Percentiles rank a stretch among this genome's conserved stretches.
These are phyloP conservation scores for Fabrea salina DNA, from an alignment of 169 alveolate genomes.

Conservation along the genomic window DNA sequence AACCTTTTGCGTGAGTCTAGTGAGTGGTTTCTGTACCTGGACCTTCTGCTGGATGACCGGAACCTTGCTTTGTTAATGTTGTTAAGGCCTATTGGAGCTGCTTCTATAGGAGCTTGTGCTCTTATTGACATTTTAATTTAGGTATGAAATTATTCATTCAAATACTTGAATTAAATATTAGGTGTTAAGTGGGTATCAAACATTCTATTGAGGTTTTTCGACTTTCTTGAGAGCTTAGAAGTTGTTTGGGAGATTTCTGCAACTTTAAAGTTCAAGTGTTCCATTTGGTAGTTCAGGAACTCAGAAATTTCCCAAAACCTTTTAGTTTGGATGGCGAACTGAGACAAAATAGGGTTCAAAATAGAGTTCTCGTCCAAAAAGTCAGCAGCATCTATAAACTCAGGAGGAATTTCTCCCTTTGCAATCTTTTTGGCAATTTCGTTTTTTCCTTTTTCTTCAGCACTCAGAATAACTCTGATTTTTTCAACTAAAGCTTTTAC, in stretches of 20 bases:
- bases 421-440: not conserved
- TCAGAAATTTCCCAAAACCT: too few species aligned
- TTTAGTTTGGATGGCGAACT: conserved; percentile 19
- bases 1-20: not conserved
- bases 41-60: not conserved
- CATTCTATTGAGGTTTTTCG: too few species aligned
- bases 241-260: too few species aligned
- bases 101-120: not conserved
- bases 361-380: not conserved
- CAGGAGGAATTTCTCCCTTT: conserved; percentile 30
- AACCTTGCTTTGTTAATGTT: conserved; percentile 19
- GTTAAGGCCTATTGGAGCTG: not conserved
- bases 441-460: not conserved
- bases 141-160: not conserved
- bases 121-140: conserved; percentile 3
- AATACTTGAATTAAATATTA: not conserved
- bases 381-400: not conserved
- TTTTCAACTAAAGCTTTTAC: conserved; percentile 5
- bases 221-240: too few species aligned
- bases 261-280: too few species aligned
- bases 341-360: conserved; percentile 4
- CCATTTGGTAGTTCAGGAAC: too few species aligned
- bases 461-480: not conserved
- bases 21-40: not conserved
- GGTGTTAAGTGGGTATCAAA: too few species aligned